Evolutionary conservation across 2,329 filamentous ascomycete species (phyloP).

Genomic region (Ambrosiella cleistominuta): DNA sequence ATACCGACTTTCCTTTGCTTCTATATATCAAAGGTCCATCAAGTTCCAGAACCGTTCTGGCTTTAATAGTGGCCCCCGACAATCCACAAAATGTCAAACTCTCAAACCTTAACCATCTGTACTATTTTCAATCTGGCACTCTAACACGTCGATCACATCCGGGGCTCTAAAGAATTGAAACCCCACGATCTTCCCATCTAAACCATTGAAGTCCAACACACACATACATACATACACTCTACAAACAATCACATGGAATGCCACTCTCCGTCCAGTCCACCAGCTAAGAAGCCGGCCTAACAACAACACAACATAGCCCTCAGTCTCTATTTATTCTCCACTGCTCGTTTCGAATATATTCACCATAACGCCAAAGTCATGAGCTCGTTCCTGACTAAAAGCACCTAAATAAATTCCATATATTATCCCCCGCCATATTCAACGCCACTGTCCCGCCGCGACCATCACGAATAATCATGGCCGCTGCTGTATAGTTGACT

Average conservation of each 20-base stretch:
- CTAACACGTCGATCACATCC: neutral
- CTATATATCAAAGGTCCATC: too few species aligned
- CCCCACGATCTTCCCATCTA: neutral
- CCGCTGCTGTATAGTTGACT: too few species aligned
- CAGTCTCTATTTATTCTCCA: neutral
- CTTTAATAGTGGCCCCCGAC: too few species aligned
- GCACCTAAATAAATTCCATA: too few species aligned
- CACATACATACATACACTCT: too few species aligned
- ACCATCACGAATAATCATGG: too few species aligned
- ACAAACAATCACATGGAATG: neutral
- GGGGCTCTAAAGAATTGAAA: neutral
- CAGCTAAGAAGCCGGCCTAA: neutral
- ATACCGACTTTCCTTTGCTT: too few species aligned
- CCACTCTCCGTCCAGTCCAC: neutral
- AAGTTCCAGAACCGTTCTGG: neutral
- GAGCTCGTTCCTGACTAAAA: too few species aligned
- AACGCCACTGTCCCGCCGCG: too few species aligned
- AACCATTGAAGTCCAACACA: too few species aligned
- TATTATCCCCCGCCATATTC: too few species aligned
- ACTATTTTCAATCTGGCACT: neutral
- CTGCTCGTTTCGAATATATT: neutral
- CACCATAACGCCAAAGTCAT: too few species aligned
- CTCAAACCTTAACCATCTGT: neutral
- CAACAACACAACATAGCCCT: neutral
- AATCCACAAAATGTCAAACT: neutral